Conservation (phyloP, 208 protist genomes). For the Leishmania arabica region DNA sequence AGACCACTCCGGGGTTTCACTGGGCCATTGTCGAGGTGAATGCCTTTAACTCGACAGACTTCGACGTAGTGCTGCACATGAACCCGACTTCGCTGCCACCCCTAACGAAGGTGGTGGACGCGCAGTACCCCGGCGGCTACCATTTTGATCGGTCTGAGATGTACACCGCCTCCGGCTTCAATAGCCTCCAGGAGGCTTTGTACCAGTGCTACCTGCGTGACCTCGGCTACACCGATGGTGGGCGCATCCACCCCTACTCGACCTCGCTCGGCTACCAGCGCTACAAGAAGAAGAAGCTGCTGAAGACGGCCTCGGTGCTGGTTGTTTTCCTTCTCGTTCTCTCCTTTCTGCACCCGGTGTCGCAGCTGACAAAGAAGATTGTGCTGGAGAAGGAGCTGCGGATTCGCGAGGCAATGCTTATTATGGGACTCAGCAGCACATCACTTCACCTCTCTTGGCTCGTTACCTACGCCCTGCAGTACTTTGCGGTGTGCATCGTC, state of each 20-base stretch:
- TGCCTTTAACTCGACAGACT: constrained; percentile 33
- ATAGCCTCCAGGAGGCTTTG: constrained; percentile 39
- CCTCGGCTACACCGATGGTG: constrained; percentile 30
- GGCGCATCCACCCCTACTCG: constrained; percentile 32
- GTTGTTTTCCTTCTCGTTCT: constrained; percentile 71
- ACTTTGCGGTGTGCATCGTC: constrained; percentile 47
- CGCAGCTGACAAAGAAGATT: constrained; percentile 75
- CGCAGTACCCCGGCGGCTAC: constrained; percentile 43
- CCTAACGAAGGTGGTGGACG: constrained; percentile 24
- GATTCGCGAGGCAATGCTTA: constrained; percentile 84
- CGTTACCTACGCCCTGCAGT: constrained; percentile 56
- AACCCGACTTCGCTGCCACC: constrained; percentile 42
- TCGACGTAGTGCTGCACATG: constrained; percentile 54
- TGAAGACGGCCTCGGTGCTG: constrained; percentile 42
- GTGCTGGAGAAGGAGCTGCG: constrained; percentile 89
- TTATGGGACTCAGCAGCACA: constrained; percentile 79
- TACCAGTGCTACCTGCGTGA: constrained; percentile 42
- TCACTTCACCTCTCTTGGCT: constrained; percentile 65
- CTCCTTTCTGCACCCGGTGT: constrained; percentile 75
- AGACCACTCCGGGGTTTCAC: constrained; percentile 22
- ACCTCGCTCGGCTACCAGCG: constrained; percentile 31
- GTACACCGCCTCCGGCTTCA: constrained; percentile 59
- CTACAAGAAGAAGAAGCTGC: constrained; percentile 49
- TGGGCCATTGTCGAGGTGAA: constrained; percentile 57
- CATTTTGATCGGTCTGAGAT: constrained; percentile 35